These are phyloP conservation scores for Backusella macrospora DNA, from an alignment of 192 early-diverging fungal species.

Conservation along the genomic window DNA sequence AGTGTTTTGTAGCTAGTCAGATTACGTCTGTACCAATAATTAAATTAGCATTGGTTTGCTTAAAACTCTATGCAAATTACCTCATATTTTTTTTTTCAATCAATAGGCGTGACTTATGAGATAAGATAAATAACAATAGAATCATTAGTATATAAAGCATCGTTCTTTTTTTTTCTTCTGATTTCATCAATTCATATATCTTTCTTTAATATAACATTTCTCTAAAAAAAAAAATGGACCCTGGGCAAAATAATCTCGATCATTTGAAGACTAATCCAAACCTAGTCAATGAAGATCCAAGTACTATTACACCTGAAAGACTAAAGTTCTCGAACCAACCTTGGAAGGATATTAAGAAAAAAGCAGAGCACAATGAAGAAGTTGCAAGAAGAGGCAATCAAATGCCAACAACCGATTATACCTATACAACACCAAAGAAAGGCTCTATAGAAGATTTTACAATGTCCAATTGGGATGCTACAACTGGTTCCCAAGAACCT, in stretches of 20 bases:
- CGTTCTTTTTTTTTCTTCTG: no score
- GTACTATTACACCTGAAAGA: conserved; percentile 18
- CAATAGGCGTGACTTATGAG: no score
- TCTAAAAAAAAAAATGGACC: conserved; percentile 7
- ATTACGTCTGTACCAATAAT: no score
- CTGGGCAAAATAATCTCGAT: conserved; percentile 3
- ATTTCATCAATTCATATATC: no score
- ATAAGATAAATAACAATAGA: no score
- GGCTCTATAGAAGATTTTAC: conserved; percentile 4
- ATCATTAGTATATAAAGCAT: no score
- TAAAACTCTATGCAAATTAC: no score
- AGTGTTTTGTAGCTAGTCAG: no score
- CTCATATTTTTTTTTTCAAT: no score
- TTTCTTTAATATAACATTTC: no score
- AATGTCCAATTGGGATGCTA: not conserved
- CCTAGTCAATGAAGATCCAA: conserved; percentile 27
- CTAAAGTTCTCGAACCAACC: conserved; percentile 2
- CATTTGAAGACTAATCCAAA: conserved; percentile 23
- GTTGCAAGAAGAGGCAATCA: not conserved
- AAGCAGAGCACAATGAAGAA: not conserved
- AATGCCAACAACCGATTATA: not conserved
- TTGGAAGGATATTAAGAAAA: not conserved
- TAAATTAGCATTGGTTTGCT: no score
- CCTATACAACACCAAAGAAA: not conserved
- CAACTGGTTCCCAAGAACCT: not conserved